phyloP scores from a whole-genome alignment of 257 asterid species.

The Rubia yunnanensis region DNA sequence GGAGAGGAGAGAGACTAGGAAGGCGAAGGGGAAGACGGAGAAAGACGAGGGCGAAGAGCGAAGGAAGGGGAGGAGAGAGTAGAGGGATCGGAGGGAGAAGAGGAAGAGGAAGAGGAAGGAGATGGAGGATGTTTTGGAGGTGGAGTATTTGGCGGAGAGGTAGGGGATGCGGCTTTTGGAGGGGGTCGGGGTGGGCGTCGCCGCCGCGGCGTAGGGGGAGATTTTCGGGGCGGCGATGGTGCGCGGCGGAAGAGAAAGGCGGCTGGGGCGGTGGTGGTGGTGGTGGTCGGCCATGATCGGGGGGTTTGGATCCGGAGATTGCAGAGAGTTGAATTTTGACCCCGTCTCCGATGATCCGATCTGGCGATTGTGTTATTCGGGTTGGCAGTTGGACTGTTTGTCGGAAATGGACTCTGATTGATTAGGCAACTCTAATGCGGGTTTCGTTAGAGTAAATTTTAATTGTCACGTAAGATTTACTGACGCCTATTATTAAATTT shows the following conservation, averaged over 20 bases:
- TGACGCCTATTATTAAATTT: no score
- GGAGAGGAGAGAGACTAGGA: conserved; percentile 72
- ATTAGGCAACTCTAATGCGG: no score
- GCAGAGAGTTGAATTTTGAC: not conserved
- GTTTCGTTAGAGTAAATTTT: no score
- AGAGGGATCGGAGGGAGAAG: conserved; percentile 84
- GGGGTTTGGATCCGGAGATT: not conserved
- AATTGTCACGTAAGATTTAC: no score
- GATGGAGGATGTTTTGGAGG: conserved; percentile 20
- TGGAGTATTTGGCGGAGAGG: conserved; percentile 22
- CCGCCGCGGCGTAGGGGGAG: conserved; percentile 38
- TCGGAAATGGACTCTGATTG: not conserved
- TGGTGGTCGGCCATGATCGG: conserved; percentile 45
- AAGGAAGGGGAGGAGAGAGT: conserved; percentile 77
- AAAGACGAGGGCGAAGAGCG: conserved; percentile 76
- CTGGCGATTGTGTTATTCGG: not conserved
- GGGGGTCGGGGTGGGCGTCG: conserved; percentile 80
- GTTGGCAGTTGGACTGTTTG: not conserved
- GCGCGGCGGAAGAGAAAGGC: conserved; percentile 57
- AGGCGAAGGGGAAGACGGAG: conserved; percentile 80
- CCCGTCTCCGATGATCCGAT: conserved; percentile 1
- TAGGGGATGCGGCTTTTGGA: conserved; percentile 57
- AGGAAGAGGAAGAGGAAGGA: conserved; percentile 57
- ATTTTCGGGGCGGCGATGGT: conserved; percentile 30
- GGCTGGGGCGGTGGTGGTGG: conserved; percentile 62